Conservation (phyloP, 306 rosid species). For the Castanopsis chinensis region DNA sequence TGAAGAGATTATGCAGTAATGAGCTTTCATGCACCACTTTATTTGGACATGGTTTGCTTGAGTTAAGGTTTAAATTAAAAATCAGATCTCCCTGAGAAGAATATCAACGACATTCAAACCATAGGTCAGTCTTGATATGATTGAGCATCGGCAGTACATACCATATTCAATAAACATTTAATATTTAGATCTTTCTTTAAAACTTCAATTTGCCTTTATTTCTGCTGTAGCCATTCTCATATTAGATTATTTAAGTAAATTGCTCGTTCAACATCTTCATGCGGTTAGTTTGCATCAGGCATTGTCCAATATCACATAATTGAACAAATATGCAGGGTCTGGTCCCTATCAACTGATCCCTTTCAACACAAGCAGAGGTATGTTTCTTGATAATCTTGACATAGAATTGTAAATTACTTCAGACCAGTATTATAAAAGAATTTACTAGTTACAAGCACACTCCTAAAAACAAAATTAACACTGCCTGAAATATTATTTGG, state of each 20-base stretch:
- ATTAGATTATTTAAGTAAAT: not conserved
- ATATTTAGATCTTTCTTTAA: not conserved
- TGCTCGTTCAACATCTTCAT: constrained; percentile 15
- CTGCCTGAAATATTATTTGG: not conserved
- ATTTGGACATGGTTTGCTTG: not conserved
- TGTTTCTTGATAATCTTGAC: no score
- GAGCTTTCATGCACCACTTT: constrained; percentile 1
- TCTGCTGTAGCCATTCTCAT: not conserved
- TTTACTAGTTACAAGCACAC: constrained; percentile 1
- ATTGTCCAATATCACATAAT: not conserved
- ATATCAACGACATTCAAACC: not conserved
- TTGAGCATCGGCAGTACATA: not conserved
- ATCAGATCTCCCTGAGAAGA: not conserved
- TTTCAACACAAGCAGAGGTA: not conserved
- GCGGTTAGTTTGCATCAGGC: not conserved
- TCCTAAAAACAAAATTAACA: constrained; percentile 17
- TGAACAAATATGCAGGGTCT: not conserved
- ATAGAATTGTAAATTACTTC: constrained; percentile 7
- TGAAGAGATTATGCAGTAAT: not conserved
- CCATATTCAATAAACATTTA: not conserved
- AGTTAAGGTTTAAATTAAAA: not conserved
- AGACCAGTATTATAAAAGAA: constrained; percentile 10
- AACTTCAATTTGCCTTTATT: not conserved
- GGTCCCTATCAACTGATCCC: not conserved
- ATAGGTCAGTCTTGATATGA: not conserved